Conservation (phyloP, 257 asterid genomes). For the Solanum peruvianum region DNA sequence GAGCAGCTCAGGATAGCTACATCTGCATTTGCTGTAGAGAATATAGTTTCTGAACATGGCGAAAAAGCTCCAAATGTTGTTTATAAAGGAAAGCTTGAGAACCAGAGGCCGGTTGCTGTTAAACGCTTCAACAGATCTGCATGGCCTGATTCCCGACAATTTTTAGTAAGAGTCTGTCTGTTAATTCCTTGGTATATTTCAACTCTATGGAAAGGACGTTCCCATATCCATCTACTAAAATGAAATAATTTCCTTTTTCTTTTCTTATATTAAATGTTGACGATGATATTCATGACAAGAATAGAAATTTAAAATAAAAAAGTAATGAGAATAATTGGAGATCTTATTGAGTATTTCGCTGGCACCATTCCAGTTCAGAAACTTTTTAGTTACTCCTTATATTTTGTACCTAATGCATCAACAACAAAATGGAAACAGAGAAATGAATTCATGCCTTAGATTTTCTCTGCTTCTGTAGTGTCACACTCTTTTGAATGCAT, state of each 20-base stretch:
- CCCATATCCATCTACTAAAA: neutral
- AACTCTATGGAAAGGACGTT: neutral
- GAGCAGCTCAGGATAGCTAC: slow-evolving; percentile 79
- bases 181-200: neutral
- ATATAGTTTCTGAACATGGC: slow-evolving; percentile 88
- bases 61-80: slow-evolving; percentile 69
- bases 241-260: neutral
- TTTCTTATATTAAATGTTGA: neutral
- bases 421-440: neutral
- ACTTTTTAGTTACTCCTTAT: neutral
- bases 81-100: slow-evolving; percentile 46
- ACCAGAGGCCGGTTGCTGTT: slow-evolving; percentile 72
- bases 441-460: neutral
- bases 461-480: neutral
- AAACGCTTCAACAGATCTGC: slow-evolving; percentile 72
- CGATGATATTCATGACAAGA: neutral
- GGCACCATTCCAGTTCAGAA: neutral
- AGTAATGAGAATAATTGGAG: neutral
- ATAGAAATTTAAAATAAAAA: neutral
- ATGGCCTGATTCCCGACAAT: slow-evolving; percentile 31
- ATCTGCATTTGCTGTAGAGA: slow-evolving; percentile 81
- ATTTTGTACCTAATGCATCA: neutral
- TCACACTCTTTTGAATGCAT: neutral
- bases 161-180: slow-evolving; percentile 34
- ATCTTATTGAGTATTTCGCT: neutral